Conservation (phyloP, 176 grass and related monocot species). For the Musa acuminata region DNA sequence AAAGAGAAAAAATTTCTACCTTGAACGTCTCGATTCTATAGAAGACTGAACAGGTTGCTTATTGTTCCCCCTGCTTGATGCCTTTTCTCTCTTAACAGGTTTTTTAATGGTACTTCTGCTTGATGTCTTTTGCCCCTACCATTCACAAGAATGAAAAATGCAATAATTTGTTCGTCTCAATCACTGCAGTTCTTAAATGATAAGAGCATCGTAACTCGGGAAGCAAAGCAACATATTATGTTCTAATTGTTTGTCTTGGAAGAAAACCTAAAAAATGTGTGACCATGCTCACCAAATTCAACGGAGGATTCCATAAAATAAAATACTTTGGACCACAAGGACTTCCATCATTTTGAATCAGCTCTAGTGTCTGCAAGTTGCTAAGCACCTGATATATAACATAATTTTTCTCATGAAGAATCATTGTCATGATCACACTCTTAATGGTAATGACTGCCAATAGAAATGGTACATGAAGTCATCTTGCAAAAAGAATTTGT, state of each 20-base stretch:
- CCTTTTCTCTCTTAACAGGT: conserved; percentile 28
- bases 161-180: not conserved
- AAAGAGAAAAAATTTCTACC: conserved; percentile 11
- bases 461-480: not conserved
- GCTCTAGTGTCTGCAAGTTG: conserved; percentile 53
- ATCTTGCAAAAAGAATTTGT: not conserved
- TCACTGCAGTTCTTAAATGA: not conserved
- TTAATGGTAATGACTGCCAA: not conserved
- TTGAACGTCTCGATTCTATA: conserved; percentile 52
- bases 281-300: conserved; percentile 31
- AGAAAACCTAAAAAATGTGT: not conserved
- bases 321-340: conserved; percentile 77
- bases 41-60: conserved; percentile 30
- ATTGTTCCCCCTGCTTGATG: not conserved
- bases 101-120: conserved; percentile 11
- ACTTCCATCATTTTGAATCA: conserved; percentile 90
- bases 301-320: conserved; percentile 78
- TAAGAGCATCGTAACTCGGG: not conserved
- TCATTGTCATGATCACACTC: not conserved
- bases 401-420: not conserved
- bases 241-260: not conserved
- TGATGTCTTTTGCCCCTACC: conserved; percentile 15
- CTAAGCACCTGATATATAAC: conserved; percentile 45
- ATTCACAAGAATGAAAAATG: conserved; percentile 13
- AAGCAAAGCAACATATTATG: not conserved